phyloP scores from a whole-genome alignment of 2,329 filamentous ascomycete species.

The Verticillium nonalfalfae region DNA sequence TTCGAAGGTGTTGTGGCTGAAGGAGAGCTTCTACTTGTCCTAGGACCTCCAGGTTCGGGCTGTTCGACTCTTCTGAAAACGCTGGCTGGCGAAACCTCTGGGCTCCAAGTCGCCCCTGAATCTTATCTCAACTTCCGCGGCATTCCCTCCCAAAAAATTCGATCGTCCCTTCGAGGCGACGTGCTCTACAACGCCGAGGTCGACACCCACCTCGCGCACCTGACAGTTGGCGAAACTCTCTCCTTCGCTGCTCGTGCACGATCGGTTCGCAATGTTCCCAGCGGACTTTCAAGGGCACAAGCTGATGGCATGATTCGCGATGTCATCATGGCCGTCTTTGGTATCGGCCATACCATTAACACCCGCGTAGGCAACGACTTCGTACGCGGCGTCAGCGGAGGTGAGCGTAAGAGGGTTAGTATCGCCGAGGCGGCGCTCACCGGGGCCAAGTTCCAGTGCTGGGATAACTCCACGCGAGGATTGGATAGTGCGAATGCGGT shows the following conservation, averaged over 20 bases:
- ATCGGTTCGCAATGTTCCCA: slow-evolving; percentile 37
- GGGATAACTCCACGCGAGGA: slow-evolving; percentile 58
- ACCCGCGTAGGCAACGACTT: slow-evolving; percentile 49
- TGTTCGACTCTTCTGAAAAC: slow-evolving; percentile 66
- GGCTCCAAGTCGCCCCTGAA: slow-evolving; percentile 13
- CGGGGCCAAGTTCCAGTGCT: slow-evolving; percentile 16
- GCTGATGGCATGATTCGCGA: slow-evolving; percentile 49
- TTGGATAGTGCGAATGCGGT: slow-evolving; percentile 61
- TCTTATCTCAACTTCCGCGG: slow-evolving; percentile 15
- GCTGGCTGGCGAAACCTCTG: slow-evolving; percentile 10
- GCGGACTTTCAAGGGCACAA: slow-evolving; percentile 29
- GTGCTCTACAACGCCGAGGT: slow-evolving; percentile 15
- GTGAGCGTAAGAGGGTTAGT: slow-evolving; percentile 37
- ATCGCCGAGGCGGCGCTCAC: slow-evolving; percentile 24
- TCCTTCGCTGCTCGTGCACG: slow-evolving; percentile 51
- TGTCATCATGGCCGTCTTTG: slow-evolving; percentile 46
- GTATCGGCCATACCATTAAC: slow-evolving; percentile 46
- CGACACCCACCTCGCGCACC: slow-evolving; percentile 53
- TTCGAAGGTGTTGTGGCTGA: slow-evolving; percentile 23
- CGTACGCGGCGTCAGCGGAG: slow-evolving; percentile 45
- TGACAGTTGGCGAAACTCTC: slow-evolving; percentile 56
- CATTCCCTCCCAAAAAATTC: not conserved
- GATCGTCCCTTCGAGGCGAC: not conserved
- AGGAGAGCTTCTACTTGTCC: slow-evolving; percentile 51
- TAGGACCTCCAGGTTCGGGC: slow-evolving; percentile 47